A percentile compares a stretch with the other conserved stretches of the same genome.
Conservation (phyloP, 768 basidiomycete species). For the Hericium rajendrae region DNA sequence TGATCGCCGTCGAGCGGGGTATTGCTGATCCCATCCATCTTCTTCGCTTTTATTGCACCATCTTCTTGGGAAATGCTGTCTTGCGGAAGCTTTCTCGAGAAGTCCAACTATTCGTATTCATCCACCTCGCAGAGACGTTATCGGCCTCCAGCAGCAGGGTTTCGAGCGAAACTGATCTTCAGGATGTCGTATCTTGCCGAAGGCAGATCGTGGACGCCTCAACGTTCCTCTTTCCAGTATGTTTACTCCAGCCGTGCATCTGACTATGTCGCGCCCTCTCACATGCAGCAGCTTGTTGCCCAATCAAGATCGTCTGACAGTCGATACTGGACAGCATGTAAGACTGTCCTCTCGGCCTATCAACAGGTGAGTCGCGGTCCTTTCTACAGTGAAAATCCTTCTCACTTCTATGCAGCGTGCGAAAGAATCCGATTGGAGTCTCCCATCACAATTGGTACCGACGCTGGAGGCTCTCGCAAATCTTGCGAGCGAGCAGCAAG, state of each 20-base stretch:
- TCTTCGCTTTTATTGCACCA: slow-evolving; percentile 41
- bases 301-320: slow-evolving; percentile 20
- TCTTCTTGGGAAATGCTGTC: slow-evolving; percentile 34
- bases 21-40: slow-evolving; percentile 36
- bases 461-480: slow-evolving; percentile 2
- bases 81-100: slow-evolving; percentile 35
- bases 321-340: slow-evolving; percentile 28
- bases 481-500: slow-evolving; percentile 2
- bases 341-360: slow-evolving; percentile 35
- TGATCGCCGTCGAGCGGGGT: slow-evolving; percentile 31
- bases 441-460: slow-evolving; percentile 3
- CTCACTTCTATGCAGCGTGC: slow-evolving; percentile 6
- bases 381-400: slow-evolving; percentile 2
- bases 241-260: slow-evolving; percentile 10
- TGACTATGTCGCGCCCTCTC: not conserved
- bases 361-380: slow-evolving; percentile 23
- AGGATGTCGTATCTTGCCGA: slow-evolving; percentile 28
- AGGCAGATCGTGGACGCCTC: slow-evolving; percentile 43
- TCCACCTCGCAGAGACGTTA: slow-evolving; percentile 35
- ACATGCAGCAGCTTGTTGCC: slow-evolving; percentile 22
- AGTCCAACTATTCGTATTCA: slow-evolving; percentile 37
- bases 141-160: slow-evolving; percentile 25
- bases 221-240: slow-evolving; percentile 38
- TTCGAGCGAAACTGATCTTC: slow-evolving; percentile 18
- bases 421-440: slow-evolving; percentile 8